Percentiles rank a stretch among this genome's conserved stretches.
Evolutionary conservation across 495 filamentous ascomycete genomes (phyloP).

Genomic region (Bathelium albidoporum): DNA sequence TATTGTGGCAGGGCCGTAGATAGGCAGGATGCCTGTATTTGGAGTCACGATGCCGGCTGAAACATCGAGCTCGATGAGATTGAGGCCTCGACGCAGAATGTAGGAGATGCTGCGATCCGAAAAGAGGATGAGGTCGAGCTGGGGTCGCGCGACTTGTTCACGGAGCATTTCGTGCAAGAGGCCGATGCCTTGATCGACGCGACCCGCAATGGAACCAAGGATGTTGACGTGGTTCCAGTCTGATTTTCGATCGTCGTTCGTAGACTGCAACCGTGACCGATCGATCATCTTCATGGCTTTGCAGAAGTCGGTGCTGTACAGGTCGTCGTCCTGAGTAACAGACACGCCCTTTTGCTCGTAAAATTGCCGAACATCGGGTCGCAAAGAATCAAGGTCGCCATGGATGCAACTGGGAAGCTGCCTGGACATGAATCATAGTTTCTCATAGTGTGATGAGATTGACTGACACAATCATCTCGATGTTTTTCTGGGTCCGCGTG

Average conservation of each 20-base stretch:
- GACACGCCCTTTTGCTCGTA: conserved; percentile 45
- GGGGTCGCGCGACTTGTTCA: conserved; percentile 24
- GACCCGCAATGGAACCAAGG: conserved; percentile 75
- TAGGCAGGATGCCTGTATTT: conserved; percentile 75
- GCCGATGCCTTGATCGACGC: conserved; percentile 85
- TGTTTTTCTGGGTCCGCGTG: conserved; percentile 11
- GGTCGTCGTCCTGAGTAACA: conserved; percentile 59
- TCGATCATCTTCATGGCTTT: conserved; percentile 61
- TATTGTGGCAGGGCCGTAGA: conserved; percentile 61
- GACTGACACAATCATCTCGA: conserved; percentile 35
- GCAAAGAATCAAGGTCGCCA: conserved; percentile 83
- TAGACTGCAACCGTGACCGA: conserved; percentile 1
- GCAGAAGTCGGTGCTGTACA: conserved; percentile 75
- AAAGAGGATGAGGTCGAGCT: conserved; percentile 42
- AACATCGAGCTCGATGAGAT: conserved; percentile 43
- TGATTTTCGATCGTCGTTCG: conserved; percentile 13
- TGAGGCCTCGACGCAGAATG: conserved; percentile 56
- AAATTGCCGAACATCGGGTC: conserved; percentile 43
- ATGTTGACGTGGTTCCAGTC: conserved; percentile 46
- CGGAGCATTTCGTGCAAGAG: conserved; percentile 63
- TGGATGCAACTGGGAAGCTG: conserved; percentile 58
- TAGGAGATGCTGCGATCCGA: conserved; percentile 73
- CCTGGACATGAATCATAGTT: background rate
- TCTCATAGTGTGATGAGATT: background rate
- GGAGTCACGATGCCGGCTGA: conserved; percentile 38